Conservation (phyloP, 306 rosid genomes). For the Prunus padus region DNA sequence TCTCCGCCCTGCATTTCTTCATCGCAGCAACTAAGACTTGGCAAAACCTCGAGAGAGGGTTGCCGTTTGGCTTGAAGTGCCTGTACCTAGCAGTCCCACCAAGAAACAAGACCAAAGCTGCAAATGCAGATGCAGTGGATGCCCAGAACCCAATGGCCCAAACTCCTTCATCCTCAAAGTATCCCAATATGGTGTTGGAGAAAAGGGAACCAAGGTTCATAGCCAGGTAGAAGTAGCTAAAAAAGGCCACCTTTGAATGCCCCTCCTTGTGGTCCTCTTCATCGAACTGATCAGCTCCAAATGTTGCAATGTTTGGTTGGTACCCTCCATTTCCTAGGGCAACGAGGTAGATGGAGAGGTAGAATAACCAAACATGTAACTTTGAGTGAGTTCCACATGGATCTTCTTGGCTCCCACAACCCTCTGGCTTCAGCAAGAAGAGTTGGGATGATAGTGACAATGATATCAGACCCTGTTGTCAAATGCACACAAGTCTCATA, state of each 20-base stretch:
- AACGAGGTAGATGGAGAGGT: conserved; percentile 84
- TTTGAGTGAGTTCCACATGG: conserved; percentile 68
- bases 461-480: conserved; percentile 65
- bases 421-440: conserved; percentile 77
- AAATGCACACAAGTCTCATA: conserved; percentile 9
- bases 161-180: conserved; percentile 82
- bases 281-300: conserved; percentile 97
- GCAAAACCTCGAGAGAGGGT: conserved; percentile 81
- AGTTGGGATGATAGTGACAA: conserved; percentile 73
- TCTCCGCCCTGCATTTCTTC: conserved; percentile 55
- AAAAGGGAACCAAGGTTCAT: conserved; percentile 88
- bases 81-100: conserved; percentile 75
- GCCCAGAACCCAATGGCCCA: conserved; percentile 96
- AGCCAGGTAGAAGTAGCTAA: conserved; percentile 97
- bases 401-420: conserved; percentile 63
- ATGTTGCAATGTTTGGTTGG: conserved; percentile 88
- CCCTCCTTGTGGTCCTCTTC: conserved; percentile 77
- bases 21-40: conserved; percentile 80
- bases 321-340: conserved; percentile 98
- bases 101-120: conserved; percentile 86
- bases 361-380: conserved; percentile 62
- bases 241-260: conserved; percentile 76
- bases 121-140: conserved; percentile 77
- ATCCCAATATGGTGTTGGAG: conserved; percentile 89
- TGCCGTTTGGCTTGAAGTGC: conserved; percentile 89